phyloP scores from a whole-genome alignment of 2,329 filamentous ascomycete species.

The Neofusicoccum parvum region DNA sequence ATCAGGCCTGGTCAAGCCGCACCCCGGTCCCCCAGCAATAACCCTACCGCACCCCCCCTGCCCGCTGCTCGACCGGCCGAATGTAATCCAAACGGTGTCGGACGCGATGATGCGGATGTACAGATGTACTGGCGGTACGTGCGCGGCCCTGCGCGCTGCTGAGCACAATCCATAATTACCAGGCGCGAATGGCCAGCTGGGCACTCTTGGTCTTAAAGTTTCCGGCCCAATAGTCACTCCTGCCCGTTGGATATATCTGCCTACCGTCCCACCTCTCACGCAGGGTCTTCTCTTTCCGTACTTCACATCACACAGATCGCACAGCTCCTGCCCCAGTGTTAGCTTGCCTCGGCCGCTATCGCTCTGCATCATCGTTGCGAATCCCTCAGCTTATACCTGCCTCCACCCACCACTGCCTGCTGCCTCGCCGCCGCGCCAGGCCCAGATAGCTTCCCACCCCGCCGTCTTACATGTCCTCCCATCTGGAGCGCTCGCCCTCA shows the following conservation, averaged over 20 bases:
- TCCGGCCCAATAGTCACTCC: conserved; percentile 21
- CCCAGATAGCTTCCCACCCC: not conserved
- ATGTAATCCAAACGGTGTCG: conserved; percentile 22
- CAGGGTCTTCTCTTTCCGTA: not conserved
- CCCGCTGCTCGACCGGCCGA: conserved; percentile 19
- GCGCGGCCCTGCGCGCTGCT: conserved; percentile 21
- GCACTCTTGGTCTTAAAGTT: conserved; percentile 20
- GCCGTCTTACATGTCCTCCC: conserved; percentile 13
- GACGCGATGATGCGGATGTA: conserved; percentile 22
- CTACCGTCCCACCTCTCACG: conserved; percentile 17
- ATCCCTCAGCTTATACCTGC: not conserved
- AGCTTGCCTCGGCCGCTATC: conserved; percentile 31
- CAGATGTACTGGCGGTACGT: conserved; percentile 22
- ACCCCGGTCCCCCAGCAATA: conserved; percentile 21
- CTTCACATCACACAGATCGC: conserved; percentile 5
- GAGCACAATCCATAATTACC: conserved; percentile 23
- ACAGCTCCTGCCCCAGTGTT: conserved; percentile 28
- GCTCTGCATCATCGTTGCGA: conserved; percentile 9
- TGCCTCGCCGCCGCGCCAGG: not conserved
- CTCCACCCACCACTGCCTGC: not conserved
- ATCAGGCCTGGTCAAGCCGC: conserved; percentile 12
- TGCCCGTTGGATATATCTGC: conserved; percentile 18
- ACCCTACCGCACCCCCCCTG: conserved; percentile 19
- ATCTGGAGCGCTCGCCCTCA: conserved; percentile 34
- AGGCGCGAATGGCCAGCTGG: conserved; percentile 18